Percentiles rank a stretch among this genome's conserved stretches.
Conservation (phyloP, 495 filamentous ascomycete genomes). For the Aspergillus affinis region DNA sequence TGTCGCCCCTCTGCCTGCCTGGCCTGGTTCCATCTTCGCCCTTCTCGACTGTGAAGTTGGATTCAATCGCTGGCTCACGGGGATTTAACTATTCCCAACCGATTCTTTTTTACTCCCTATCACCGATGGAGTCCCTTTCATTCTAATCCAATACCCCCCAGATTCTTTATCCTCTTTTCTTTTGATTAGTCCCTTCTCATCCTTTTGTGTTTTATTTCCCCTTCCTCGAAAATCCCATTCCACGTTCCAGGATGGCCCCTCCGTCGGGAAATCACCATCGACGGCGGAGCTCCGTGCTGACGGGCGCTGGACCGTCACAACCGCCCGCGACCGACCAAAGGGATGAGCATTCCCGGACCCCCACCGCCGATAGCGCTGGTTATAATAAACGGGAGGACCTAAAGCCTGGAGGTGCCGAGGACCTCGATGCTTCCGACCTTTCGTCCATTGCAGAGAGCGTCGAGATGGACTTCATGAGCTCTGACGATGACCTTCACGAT, state of each 20-base stretch:
- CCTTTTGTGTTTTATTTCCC: constrained; percentile 3
- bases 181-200: neutral
- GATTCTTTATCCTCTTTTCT: constrained; percentile 1
- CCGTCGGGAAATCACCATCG: constrained; percentile 51
- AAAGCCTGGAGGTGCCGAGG: constrained; percentile 31
- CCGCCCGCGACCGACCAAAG: constrained; percentile 46
- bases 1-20: constrained; percentile 6
- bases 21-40: neutral
- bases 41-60: neutral
- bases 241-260: constrained; percentile 31
- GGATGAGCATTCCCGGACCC: constrained; percentile 36
- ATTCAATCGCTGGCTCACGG: constrained; percentile 1
- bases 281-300: constrained; percentile 59
- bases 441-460: constrained; percentile 52
- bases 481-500: constrained; percentile 74
- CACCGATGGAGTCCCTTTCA: constrained; percentile 24
- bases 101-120: neutral
- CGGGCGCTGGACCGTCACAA: constrained; percentile 38
- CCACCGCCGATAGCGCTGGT: constrained; percentile 30
- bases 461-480: constrained; percentile 56
- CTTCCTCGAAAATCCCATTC: neutral
- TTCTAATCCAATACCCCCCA: constrained; percentile 10
- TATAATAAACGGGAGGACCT: constrained; percentile 35
- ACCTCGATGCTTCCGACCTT: constrained; percentile 48
- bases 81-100: constrained; percentile 1